Base-by-base conservation (phyloP, 1,284 basidiomycete genomes). In the Athelia sp. region DNA sequence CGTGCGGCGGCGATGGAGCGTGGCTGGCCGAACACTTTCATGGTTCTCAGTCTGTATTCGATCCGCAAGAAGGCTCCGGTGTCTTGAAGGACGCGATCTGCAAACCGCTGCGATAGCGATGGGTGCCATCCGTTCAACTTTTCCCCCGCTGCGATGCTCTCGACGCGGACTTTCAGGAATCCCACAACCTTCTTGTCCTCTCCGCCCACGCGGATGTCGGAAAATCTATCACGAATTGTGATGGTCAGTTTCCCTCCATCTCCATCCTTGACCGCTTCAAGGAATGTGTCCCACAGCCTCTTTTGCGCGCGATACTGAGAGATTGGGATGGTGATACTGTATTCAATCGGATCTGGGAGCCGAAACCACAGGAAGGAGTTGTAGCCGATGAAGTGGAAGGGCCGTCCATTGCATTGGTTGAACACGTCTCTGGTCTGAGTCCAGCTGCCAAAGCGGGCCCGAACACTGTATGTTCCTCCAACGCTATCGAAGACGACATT, bases 181-280 rank as follows among this genome's bases (percentile, higher is more conserved):
- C 43, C 43, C 10, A 23, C 18, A 23, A 21, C 43, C 15, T 23
- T 23, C 17, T 26, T 44, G 22, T 23, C 21, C 19, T 23, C 43
- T 18, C 43, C 43, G 4, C 87, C 87, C 4, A 88, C 86, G 15
- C 73, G 84, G 11, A 80, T 90, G 32, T 86, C 94, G 58, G 84
- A 84, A 0, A 92, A 93, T 1, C 78, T 98, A 43, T 84, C 85
- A 46, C 43, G 14, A 6, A 8, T 6, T 40, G 9, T n/a, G 4
- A 40, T 21, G n/a, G n/a, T 8, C 8, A 40, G 15, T 9, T n/a
- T 40, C 15, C 6, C 6, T 9, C 36, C 36, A 8, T 40, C 56
- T 29, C 59, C 62, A 35, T 68, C 70, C 26, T 63, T 65, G 48
- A 65, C 66, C 1, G 59, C 54, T 15, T 62, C 58, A 0, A 60